A percentile compares a stretch with the other conserved stretches of the same genome.
Evolutionary conservation across 2,329 filamentous ascomycete species (phyloP).

Genomic region (Aphanocladium album): DNA sequence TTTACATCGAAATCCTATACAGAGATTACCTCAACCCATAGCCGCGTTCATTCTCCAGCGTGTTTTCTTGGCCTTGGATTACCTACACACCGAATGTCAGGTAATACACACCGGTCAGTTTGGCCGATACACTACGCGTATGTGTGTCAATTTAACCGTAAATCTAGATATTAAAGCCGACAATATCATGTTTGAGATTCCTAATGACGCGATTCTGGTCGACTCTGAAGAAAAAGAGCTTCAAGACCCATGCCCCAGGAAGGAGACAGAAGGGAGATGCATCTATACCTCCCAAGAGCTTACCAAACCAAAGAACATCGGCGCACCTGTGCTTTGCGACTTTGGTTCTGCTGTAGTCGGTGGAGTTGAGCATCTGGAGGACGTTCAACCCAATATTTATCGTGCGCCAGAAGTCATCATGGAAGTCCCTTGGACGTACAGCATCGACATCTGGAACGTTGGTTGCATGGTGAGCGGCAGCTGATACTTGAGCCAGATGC

Average conservation of each 20-base stretch:
- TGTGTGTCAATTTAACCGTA: too few relatives aligned
- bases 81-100: slow-evolving; percentile 39
- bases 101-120: slow-evolving; percentile 41
- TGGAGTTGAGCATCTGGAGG: slow-evolving; percentile 27
- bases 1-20: background rate
- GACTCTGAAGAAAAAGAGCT: slow-evolving; percentile 32
- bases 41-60: slow-evolving; percentile 31
- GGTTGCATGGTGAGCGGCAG: slow-evolving; percentile 41
- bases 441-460: slow-evolving; percentile 47
- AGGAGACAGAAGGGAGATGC: slow-evolving; percentile 30
- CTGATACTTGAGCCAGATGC: too few relatives aligned
- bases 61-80: slow-evolving; percentile 41
- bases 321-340: slow-evolving; percentile 40
- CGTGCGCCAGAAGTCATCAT: slow-evolving; percentile 44
- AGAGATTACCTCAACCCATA: background rate
- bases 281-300: slow-evolving; percentile 39
- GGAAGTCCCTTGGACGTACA: slow-evolving; percentile 17
- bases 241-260: slow-evolving; percentile 31
- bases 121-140: too few relatives aligned
- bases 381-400: slow-evolving; percentile 37
- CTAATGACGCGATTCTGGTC: background rate
- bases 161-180: background rate
- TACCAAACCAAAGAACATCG: slow-evolving; percentile 25
- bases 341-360: slow-evolving; percentile 41
- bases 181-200: slow-evolving; percentile 29